Percentiles rank a stretch among this genome's conserved stretches.
These are phyloP conservation scores for Leccinum disarticulatum DNA, from an alignment of 768 basidiomycete species.

Conservation along the genomic window DNA sequence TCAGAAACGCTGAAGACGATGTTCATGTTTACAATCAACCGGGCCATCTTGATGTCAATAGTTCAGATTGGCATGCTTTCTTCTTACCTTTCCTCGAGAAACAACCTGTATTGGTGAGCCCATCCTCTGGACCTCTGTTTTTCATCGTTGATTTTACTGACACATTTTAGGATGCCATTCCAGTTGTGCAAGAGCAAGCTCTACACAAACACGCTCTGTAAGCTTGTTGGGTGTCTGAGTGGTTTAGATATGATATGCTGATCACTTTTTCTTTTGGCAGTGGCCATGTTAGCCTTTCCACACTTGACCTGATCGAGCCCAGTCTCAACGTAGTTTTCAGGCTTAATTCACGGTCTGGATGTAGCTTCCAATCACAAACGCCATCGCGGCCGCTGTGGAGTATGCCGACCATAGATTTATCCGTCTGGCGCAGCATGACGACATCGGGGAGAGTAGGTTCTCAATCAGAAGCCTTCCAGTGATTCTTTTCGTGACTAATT, in stretches of 20 bases:
- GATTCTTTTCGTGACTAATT: constrained; percentile 1
- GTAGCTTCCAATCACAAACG: constrained; percentile 1
- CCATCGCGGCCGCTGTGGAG: constrained; percentile 7
- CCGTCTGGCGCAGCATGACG: constrained; percentile 2
- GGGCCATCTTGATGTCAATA: constrained; percentile 20
- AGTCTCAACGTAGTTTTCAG: constrained; percentile 1
- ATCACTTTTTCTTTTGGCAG: constrained; percentile 5
- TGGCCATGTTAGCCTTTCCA: constrained; percentile 15
- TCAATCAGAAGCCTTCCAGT: neutral
- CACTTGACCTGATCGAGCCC: neutral
- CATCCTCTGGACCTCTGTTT: neutral
- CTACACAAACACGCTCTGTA: constrained; percentile 23
- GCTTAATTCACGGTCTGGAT: constrained; percentile 15
- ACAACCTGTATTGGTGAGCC: constrained; percentile 20
- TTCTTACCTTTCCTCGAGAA: constrained; percentile 12
- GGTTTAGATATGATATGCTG: neutral
- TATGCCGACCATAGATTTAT: constrained; percentile 9
- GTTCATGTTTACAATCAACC: constrained; percentile 19
- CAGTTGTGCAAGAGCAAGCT: constrained; percentile 26
- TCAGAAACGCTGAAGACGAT: constrained; percentile 14
- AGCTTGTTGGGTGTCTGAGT: neutral
- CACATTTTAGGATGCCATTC: constrained; percentile 20
- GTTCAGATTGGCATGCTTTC: constrained; percentile 19
- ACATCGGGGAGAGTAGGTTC: constrained; percentile 4
- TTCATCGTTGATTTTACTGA: neutral